These are phyloP conservation scores for Neofusicoccum cordaticola DNA, from an alignment of 2,329 filamentous ascomycete genomes.

Conservation along the genomic window DNA sequence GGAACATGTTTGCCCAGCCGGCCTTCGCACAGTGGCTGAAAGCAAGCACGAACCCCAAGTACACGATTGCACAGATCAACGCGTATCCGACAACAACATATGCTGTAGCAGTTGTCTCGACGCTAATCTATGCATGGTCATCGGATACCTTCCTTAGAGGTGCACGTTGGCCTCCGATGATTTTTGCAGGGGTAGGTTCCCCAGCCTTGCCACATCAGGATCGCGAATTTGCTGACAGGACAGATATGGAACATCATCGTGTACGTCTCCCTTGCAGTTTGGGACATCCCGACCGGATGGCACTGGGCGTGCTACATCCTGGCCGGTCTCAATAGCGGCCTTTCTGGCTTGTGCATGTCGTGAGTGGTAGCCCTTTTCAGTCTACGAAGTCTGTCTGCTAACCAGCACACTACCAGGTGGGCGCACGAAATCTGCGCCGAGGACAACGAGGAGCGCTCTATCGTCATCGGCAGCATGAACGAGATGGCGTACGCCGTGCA, in stretches of 20 bases:
- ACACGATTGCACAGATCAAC: constrained; percentile 55
- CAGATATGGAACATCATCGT: constrained; percentile 31
- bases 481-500: constrained; percentile 68
- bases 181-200: constrained; percentile 50
- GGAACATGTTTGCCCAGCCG: constrained; percentile 48
- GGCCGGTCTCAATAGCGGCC: constrained; percentile 45
- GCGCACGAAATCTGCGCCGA: constrained; percentile 54
- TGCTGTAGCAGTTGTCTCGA: constrained; percentile 57
- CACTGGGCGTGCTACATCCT: constrained; percentile 64
- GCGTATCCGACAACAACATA: constrained; percentile 51
- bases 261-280: constrained; percentile 46
- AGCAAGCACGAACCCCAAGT: constrained; percentile 35
- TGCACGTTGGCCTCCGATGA: constrained; percentile 61
- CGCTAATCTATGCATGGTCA: constrained; percentile 63
- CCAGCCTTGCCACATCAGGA: no score
- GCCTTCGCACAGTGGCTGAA: constrained; percentile 53
- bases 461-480: constrained; percentile 66
- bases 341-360: constrained; percentile 52
- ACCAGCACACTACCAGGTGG: constrained; percentile 35
- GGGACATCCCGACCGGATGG: constrained; percentile 53
- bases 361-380: constrained; percentile 27
- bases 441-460: constrained; percentile 63
- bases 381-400: neutral
- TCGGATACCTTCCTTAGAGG: constrained; percentile 61
- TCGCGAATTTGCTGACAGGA: neutral